A percentile compares a stretch with the other conserved stretches of the same genome.
Conservation (phyloP, 768 basidiomycete species). For the Hygrocybe punicea region DNA sequence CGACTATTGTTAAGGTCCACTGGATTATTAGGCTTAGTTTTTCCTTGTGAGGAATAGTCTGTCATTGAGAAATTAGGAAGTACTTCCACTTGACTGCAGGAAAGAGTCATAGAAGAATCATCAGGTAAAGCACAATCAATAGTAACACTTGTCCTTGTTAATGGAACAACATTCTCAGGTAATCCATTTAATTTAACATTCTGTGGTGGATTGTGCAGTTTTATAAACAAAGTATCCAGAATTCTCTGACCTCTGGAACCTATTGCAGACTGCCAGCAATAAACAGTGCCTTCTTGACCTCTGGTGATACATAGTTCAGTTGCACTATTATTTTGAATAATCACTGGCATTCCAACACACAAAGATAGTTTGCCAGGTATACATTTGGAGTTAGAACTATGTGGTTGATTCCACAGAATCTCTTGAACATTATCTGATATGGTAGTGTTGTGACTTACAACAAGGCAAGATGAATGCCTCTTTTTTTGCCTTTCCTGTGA, state of each 20-base stretch:
- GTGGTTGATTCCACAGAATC: slow-evolving; percentile 10
- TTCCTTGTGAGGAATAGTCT: slow-evolving; percentile 24
- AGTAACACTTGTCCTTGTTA: slow-evolving; percentile 6
- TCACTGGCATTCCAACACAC: slow-evolving; percentile 30
- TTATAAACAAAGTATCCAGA: slow-evolving; percentile 19
- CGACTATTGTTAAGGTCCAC: slow-evolving; percentile 21
- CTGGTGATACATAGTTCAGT: slow-evolving; percentile 32
- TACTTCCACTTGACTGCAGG: slow-evolving; percentile 23
- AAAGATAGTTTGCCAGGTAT: slow-evolving; percentile 31
- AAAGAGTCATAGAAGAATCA: slow-evolving; percentile 15
- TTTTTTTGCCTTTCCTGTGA: neutral
- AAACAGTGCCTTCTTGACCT: slow-evolving; percentile 28
- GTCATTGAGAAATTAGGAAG: slow-evolving; percentile 31
- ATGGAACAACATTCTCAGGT: slow-evolving; percentile 22
- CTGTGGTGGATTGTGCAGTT: slow-evolving; percentile 14
- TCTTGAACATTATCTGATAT: neutral
- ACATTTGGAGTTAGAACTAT: slow-evolving; percentile 10
- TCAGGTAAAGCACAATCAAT: slow-evolving; percentile 16
- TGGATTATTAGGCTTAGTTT: slow-evolving; percentile 23
- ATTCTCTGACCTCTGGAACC: slow-evolving; percentile 13
- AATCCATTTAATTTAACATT: neutral
- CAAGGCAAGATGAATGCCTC: neutral
- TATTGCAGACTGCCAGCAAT: slow-evolving; percentile 21
- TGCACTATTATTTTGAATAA: slow-evolving; percentile 26
- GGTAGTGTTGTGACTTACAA: neutral